phyloP scores from a whole-genome alignment of 208 protist species.

The Leishmania turanica region DNA sequence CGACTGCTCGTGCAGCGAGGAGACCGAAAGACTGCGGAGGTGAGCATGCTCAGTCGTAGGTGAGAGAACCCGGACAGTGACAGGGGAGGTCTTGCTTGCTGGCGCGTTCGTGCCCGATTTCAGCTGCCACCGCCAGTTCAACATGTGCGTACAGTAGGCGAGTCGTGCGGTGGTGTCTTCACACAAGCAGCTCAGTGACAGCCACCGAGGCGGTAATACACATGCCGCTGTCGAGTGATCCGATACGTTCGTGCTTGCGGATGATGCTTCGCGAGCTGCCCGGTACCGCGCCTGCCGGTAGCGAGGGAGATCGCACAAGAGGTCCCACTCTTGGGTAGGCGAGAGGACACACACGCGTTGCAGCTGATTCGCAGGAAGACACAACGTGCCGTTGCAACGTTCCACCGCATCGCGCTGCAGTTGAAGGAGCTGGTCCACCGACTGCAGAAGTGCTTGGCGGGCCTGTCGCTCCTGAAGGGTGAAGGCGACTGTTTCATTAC shows the following conservation, averaged over 20 bases:
- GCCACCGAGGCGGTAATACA: slow-evolving; percentile 20
- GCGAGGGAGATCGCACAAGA: slow-evolving; percentile 44
- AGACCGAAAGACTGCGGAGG: slow-evolving; percentile 28
- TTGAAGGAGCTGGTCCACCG: slow-evolving; percentile 58
- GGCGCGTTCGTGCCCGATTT: background rate
- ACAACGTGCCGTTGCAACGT: background rate
- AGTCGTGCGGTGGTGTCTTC: slow-evolving; percentile 41
- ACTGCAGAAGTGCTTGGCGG: slow-evolving; percentile 53
- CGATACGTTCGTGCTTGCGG: background rate
- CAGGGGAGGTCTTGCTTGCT: background rate
- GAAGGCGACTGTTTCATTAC: slow-evolving; percentile 6
- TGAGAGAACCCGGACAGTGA: slow-evolving; percentile 19
- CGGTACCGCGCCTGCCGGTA: slow-evolving; percentile 26
- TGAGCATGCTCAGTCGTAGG: slow-evolving; percentile 24
- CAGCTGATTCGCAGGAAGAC: background rate
- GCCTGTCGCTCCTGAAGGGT: slow-evolving; percentile 76
- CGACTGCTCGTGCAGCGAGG: slow-evolving; percentile 26
- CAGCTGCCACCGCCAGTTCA: slow-evolving; percentile 16
- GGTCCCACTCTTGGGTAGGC: slow-evolving; percentile 61
- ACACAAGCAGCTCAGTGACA: slow-evolving; percentile 50
- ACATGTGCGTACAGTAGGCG: slow-evolving; percentile 40
- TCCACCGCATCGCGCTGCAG: slow-evolving; percentile 36
- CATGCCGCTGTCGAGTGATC: background rate
- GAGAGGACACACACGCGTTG: slow-evolving; percentile 22
- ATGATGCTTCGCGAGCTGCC: background rate